phyloP scores from a whole-genome alignment of 2,329 filamentous ascomycete genomes.

The Colletotrichum phormii region DNA sequence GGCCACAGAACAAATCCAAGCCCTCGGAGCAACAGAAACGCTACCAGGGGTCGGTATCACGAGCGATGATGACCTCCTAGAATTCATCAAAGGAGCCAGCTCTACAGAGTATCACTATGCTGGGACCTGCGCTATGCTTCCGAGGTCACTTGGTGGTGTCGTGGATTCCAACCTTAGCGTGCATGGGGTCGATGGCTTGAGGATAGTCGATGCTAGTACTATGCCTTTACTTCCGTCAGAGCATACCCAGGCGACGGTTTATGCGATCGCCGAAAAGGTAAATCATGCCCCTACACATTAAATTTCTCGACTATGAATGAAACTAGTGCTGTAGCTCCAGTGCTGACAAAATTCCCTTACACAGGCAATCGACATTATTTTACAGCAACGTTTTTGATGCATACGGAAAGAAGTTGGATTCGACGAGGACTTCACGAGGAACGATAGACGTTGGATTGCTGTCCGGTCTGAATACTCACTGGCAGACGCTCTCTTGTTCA shows the following conservation, averaged over 20 bases:
- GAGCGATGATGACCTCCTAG: slow-evolving; percentile 5
- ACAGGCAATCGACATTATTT: not conserved
- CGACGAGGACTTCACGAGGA: no score
- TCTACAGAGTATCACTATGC: slow-evolving; percentile 38
- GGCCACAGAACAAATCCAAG: slow-evolving; percentile 17
- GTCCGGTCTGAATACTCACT: not conserved
- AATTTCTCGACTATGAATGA: fast-evolving
- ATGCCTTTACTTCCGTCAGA: slow-evolving; percentile 38
- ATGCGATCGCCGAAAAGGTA: slow-evolving; percentile 37
- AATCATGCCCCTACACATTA: not conserved
- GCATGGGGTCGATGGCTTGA: slow-evolving; percentile 40
- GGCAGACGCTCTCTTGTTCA: not conserved
- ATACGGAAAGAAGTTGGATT: no score
- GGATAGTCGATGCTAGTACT: slow-evolving; percentile 38
- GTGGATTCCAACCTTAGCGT: slow-evolving; percentile 43
- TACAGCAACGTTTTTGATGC: not conserved
- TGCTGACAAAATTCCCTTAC: not conserved
- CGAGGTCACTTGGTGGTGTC: slow-evolving; percentile 42
- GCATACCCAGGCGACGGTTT: slow-evolving; percentile 37
- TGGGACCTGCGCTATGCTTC: slow-evolving; percentile 44
- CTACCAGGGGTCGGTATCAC: slow-evolving; percentile 39
- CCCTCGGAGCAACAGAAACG: slow-evolving; percentile 26
- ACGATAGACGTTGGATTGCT: not conserved
- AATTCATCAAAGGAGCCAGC: not conserved
- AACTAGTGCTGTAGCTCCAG: not conserved